Conservation (phyloP, 257 asterid genomes). For the Penstemon newberryi region DNA sequence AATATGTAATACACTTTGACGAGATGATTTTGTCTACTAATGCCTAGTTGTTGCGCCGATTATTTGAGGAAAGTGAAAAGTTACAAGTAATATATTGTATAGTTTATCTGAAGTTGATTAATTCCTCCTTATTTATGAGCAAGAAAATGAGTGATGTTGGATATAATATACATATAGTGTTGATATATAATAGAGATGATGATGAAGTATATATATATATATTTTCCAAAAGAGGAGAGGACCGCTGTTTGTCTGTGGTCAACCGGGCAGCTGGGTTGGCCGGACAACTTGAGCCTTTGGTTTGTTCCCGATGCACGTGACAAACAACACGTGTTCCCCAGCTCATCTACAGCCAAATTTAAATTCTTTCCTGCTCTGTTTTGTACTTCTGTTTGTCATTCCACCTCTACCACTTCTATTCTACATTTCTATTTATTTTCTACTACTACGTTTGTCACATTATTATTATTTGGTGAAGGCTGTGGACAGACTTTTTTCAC, state of each 20-base stretch:
- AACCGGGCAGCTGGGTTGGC: constrained; percentile 44
- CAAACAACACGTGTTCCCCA: neutral
- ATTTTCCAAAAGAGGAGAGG: neutral
- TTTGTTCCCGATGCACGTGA: constrained; percentile 3
- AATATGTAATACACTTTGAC: no score
- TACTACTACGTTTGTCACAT: no score
- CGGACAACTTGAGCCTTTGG: constrained; percentile 29
- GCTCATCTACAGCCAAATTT: neutral
- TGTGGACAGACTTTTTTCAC: neutral
- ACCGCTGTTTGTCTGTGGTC: constrained; percentile 48
- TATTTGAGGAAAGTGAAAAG: no score
- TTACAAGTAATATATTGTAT: no score
- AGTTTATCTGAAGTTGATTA: no score
- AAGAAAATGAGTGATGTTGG: no score
- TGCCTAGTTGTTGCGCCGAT: no score
- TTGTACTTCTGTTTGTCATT: constrained; percentile 17
- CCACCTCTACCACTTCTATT: constrained; percentile 1
- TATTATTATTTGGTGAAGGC: neutral
- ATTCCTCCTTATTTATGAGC: no score
- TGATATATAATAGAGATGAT: no score
- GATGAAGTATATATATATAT: no score
- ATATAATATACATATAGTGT: no score
- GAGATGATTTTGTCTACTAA: no score
- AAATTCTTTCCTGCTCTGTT: neutral
- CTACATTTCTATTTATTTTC: neutral